Percentiles rank a stretch among this genome's conserved stretches.
phyloP scores from a whole-genome alignment of 176 grass and related monocot genomes.

The Melocanna baccifera region DNA sequence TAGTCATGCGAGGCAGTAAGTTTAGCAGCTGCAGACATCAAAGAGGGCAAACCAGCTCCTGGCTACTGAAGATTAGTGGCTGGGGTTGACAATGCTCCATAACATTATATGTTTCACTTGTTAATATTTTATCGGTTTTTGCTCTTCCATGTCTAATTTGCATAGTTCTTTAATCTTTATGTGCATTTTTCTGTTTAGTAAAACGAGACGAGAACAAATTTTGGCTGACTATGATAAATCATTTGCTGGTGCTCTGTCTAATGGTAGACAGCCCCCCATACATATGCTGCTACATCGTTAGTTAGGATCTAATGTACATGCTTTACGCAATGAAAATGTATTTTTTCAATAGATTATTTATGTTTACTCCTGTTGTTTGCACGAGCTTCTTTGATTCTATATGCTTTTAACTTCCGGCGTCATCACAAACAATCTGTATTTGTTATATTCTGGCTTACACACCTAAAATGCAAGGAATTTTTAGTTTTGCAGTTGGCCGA shows the following conservation, averaged over 20 bases:
- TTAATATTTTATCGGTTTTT: neutral
- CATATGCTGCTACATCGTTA: neutral
- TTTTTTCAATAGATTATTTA: neutral
- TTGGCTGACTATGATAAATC: neutral
- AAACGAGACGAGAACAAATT: neutral
- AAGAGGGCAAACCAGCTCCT: constrained; percentile 14
- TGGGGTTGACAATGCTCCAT: constrained; percentile 16
- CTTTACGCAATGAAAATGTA: neutral
- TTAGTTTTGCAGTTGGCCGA: constrained; percentile 57
- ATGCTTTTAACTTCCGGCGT: neutral
- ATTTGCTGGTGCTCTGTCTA: neutral
- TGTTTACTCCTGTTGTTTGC: neutral
- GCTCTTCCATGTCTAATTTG: neutral
- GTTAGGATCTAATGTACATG: neutral
- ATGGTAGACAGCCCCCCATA: neutral
- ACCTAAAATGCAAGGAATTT: neutral
- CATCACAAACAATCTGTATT: neutral
- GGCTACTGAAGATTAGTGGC: constrained; percentile 5
- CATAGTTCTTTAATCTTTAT: neutral
- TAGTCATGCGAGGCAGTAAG: constrained; percentile 21
- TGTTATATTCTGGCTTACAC: neutral
- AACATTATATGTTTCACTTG: neutral
- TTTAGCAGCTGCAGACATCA: constrained; percentile 31
- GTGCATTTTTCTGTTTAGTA: neutral
- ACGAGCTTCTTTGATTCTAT: neutral